Evolutionary conservation across 2,329 filamentous ascomycete genomes (phyloP).

Genomic region (Diplodia scrobiculata): DNA sequence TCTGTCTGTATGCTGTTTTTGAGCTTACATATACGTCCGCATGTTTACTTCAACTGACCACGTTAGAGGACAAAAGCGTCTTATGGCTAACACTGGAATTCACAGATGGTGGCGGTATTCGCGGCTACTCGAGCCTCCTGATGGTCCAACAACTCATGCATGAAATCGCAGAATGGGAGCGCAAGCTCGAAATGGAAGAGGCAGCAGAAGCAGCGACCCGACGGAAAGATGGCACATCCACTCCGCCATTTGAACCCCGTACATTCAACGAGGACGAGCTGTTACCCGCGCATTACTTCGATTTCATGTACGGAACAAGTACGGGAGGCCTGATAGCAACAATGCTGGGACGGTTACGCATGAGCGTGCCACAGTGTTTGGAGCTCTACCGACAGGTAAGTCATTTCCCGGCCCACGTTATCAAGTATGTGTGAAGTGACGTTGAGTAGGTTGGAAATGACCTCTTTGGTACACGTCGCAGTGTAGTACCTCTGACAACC

Average conservation of each 20-base stretch:
- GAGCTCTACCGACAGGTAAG: conserved; percentile 47
- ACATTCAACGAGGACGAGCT: conserved; percentile 49
- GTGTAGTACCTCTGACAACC: conserved; percentile 50
- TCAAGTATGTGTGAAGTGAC: not conserved
- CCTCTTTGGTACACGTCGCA: conserved; percentile 51
- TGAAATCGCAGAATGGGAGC: conserved; percentile 51
- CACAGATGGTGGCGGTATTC: conserved; percentile 54
- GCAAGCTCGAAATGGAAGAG: conserved; percentile 49
- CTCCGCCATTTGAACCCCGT: conserved; percentile 15
- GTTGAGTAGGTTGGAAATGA: conserved; percentile 47
- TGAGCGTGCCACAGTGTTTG: conserved; percentile 53
- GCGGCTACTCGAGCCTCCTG: conserved; percentile 55
- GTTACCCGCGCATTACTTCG: conserved; percentile 56
- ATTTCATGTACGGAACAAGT: conserved; percentile 57
- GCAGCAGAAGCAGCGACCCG: conserved; percentile 38
- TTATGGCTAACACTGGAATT: not conserved
- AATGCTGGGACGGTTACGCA: conserved; percentile 54
- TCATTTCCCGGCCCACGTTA: not conserved
- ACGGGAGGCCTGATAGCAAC: conserved; percentile 57
- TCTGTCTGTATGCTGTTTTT: not conserved
- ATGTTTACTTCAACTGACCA: not conserved
- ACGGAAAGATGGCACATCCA: conserved; percentile 30
- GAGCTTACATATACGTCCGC: not conserved
- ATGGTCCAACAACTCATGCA: conserved; percentile 55
- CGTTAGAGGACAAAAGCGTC: not conserved